Conservation (phyloP, 2,329 filamentous ascomycete species). For the Myotisia sp. region DNA sequence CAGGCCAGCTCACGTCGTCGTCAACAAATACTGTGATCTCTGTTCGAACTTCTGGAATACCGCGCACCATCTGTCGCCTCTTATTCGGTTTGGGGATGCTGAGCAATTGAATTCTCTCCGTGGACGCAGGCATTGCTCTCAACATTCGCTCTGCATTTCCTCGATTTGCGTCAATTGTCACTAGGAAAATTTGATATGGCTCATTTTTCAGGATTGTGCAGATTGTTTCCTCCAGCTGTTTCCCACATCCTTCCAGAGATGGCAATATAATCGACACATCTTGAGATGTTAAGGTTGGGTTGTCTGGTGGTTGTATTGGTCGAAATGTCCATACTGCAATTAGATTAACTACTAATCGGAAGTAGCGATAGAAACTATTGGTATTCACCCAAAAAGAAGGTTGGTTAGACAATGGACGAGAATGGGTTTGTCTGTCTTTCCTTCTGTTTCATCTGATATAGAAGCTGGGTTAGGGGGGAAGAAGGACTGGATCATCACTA, state of each 20-base stretch:
- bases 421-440: too few species aligned
- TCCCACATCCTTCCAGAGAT: slow-evolving; percentile 74
- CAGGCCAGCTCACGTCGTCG: slow-evolving; percentile 88
- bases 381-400: slow-evolving; percentile 4
- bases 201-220: slow-evolving; percentile 40
- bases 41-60: slow-evolving; percentile 71
- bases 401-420: slow-evolving; percentile 5
- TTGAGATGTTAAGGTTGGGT: slow-evolving; percentile 61
- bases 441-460: too few species aligned
- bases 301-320: slow-evolving; percentile 66
- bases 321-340: slow-evolving; percentile 76
- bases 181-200: slow-evolving; percentile 60
- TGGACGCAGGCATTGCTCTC: slow-evolving; percentile 39
- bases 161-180: slow-evolving; percentile 72
- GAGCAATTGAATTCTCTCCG: slow-evolving; percentile 57
- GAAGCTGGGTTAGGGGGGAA: not conserved
- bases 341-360: slow-evolving; percentile 72
- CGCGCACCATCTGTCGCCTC: slow-evolving; percentile 80
- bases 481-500: slow-evolving; percentile 7
- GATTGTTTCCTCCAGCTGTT: slow-evolving; percentile 69
- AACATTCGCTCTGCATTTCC: slow-evolving; percentile 52
- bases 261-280: slow-evolving; percentile 93
- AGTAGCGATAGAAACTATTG: slow-evolving; percentile 68
- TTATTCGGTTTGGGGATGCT: slow-evolving; percentile 83
- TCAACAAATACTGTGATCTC: slow-evolving; percentile 84